Evolutionary conservation across 495 filamentous ascomycete genomes (phyloP).

Genomic region (Penicillium odoratum): DNA sequence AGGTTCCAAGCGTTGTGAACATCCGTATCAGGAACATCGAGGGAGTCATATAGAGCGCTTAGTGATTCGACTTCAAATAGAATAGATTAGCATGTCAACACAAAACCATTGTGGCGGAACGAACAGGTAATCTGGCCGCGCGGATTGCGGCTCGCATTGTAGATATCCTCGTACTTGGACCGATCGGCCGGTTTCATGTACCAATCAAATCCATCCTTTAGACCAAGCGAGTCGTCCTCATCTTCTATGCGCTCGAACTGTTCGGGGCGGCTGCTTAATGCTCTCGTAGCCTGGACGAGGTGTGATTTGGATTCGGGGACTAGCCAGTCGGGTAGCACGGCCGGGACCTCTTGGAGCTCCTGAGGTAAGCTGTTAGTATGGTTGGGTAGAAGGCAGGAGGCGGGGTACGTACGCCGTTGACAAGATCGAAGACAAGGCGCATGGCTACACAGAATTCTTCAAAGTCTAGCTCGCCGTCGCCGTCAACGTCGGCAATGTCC

Average conservation of each 20-base stretch:
- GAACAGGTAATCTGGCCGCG: slow-evolving; percentile 82
- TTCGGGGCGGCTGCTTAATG: slow-evolving; percentile 70
- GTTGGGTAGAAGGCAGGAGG: not conserved
- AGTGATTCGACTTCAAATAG: slow-evolving; percentile 66
- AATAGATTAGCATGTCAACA: not conserved
- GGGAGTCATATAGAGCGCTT: slow-evolving; percentile 79
- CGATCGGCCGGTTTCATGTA: slow-evolving; percentile 94
- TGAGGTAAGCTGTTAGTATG: slow-evolving; percentile 30
- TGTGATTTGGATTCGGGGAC: slow-evolving; percentile 96
- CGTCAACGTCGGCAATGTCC: slow-evolving; percentile 96
- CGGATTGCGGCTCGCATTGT: slow-evolving; percentile 79
- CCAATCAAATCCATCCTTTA: slow-evolving; percentile 98
- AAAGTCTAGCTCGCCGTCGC: slow-evolving; percentile 95
- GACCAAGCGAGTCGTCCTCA: slow-evolving; percentile 74
- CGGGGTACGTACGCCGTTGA: slow-evolving; percentile 76
- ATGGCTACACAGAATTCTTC: slow-evolving; percentile 99
- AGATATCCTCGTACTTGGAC: slow-evolving; percentile 93
- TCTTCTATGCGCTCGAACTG: slow-evolving; percentile 77
- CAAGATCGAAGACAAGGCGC: slow-evolving; percentile 92
- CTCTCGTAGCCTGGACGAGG: slow-evolving; percentile 84
- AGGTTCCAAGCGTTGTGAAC: slow-evolving; percentile 94
- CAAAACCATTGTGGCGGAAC: slow-evolving; percentile 20
- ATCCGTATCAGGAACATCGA: slow-evolving; percentile 95
- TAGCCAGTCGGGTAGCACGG: slow-evolving; percentile 86
- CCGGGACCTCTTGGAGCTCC: slow-evolving; percentile 87